Percentiles rank a stretch among this genome's conserved stretches.
Evolutionary conservation across 192 early-diverging fungal species (phyloP).

Genomic region (Coemansia sp.): DNA sequence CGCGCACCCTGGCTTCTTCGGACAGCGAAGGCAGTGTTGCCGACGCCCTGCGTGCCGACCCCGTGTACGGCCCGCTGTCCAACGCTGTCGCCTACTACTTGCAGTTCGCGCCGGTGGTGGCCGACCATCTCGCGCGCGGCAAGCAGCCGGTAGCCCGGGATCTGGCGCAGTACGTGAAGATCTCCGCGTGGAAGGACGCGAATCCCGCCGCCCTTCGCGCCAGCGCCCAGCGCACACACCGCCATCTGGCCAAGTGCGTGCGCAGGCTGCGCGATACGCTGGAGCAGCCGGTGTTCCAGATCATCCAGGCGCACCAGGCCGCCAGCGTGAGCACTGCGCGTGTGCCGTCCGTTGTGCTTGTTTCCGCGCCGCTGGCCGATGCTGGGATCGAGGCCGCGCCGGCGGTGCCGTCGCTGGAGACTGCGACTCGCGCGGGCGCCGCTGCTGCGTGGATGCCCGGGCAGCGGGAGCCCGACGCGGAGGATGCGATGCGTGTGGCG

Average conservation of each 20-base stretch:
- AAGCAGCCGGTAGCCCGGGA: conserved; percentile 84
- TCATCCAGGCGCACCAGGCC: conserved; percentile 40
- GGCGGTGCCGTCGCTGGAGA: not conserved
- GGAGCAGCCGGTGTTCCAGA: conserved; percentile 65
- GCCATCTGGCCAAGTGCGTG: conserved; percentile 88
- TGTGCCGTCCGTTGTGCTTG: conserved; percentile 24
- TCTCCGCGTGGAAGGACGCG: conserved; percentile 96
- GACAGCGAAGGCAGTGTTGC: conserved; percentile 4
- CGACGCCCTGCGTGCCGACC: conserved; percentile 11
- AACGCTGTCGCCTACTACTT: conserved; percentile 82
- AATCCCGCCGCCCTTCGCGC: conserved; percentile 89
- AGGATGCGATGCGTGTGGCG: not conserved
- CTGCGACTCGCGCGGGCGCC: not conserved
- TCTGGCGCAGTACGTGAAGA: conserved; percentile 89
- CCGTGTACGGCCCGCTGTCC: conserved; percentile 35
- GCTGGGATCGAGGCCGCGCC: conserved; percentile 26
- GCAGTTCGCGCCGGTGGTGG: conserved; percentile 67
- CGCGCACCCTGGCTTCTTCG: not conserved
- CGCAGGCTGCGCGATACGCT: conserved; percentile 81
- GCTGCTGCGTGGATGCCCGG: not conserved
- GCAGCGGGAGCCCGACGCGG: not conserved
- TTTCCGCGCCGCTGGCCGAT: conserved; percentile 24
- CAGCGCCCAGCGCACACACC: conserved; percentile 88
- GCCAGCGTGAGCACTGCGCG: conserved; percentile 17
- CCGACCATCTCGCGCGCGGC: conserved; percentile 57